Conservation (phyloP, 1,139 yeast species). For the Scheffersomyces titani region DNA sequence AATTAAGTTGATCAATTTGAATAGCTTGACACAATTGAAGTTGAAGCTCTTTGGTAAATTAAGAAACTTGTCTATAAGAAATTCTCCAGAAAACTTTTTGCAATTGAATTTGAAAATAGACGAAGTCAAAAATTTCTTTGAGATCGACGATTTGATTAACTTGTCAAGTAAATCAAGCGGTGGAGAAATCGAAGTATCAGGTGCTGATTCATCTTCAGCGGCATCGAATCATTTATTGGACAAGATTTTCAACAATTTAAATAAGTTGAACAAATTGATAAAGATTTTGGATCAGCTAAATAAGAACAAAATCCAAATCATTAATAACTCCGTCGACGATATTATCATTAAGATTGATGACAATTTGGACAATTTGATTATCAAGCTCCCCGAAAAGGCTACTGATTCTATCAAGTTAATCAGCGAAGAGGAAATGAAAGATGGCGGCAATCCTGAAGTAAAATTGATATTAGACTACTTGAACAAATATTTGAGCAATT, state of each 20-base stretch:
- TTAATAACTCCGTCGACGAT: conserved; percentile 29
- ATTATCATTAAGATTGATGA: conserved; percentile 34
- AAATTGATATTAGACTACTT: conserved; percentile 26
- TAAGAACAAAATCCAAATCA: conserved; percentile 27
- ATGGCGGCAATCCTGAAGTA: conserved; percentile 14
- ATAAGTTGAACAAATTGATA: conserved; percentile 34
- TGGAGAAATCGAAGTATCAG: conserved; percentile 6
- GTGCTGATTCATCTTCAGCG: neutral
- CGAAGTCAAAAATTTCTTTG: conserved; percentile 25
- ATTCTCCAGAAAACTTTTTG: conserved; percentile 14
- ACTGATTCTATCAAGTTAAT: conserved; percentile 16
- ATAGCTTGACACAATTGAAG: conserved; percentile 25
- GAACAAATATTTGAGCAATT: conserved; percentile 23
- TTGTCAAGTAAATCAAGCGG: conserved; percentile 22
- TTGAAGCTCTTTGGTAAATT: conserved; percentile 34
- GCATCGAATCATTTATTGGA: conserved; percentile 18
- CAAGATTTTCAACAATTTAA: conserved; percentile 29
- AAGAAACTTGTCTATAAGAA: conserved; percentile 22
- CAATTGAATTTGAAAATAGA: conserved; percentile 23
- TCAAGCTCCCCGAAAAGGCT: conserved; percentile 24
- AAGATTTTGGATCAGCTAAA: conserved; percentile 36
- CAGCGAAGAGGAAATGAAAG: conserved; percentile 4
- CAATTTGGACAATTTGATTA: conserved; percentile 21
- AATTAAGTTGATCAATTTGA: conserved; percentile 23
- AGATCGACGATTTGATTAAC: conserved; percentile 28